Conservation (phyloP, 2,329 filamentous ascomycete species). For the Epichloe amarillans region DNA sequence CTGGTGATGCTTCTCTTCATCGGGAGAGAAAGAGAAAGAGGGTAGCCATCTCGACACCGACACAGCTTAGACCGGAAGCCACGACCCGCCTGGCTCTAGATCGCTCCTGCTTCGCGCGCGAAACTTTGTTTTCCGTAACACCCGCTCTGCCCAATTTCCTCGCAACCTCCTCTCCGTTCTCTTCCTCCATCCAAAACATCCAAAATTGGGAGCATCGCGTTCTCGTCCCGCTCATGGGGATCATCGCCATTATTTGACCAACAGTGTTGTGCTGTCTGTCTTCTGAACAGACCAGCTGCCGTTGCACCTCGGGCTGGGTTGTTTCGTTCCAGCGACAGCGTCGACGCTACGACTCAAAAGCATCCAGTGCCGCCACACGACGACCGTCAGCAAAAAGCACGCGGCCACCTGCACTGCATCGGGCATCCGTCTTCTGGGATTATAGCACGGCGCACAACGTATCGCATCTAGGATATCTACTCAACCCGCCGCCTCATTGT, state of each 20-base stretch:
- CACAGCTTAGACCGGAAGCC: slow-evolving; percentile 3
- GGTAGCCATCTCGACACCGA: slow-evolving; percentile 1
- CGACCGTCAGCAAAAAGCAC: slow-evolving; percentile 1
- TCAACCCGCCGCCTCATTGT: neutral
- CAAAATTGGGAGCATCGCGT: neutral
- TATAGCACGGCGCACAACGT: neutral
- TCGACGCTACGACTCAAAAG: slow-evolving; percentile 1
- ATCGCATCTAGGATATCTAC: neutral
- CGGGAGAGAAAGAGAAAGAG: neutral
- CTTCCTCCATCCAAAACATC: neutral
- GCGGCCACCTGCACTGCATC: slow-evolving; percentile 3
- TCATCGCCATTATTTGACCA: neutral
- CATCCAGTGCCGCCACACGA: neutral
- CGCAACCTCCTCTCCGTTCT: neutral
- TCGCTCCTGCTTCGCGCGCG: slow-evolving; percentile 1
- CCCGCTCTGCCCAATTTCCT: neutral
- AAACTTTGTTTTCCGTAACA: slow-evolving; percentile 3
- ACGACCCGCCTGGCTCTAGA: slow-evolving; percentile 3
- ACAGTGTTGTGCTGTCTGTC: neutral
- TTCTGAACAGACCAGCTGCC: neutral
- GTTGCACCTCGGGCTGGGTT: neutral
- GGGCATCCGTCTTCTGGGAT: neutral
- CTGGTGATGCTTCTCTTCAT: neutral
- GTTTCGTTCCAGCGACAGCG: neutral
- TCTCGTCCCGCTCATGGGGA: neutral